These are phyloP conservation scores for Sarocladiaceae sp. DNA, from an alignment of 2,329 filamentous ascomycete genomes.

Conservation along the genomic window DNA sequence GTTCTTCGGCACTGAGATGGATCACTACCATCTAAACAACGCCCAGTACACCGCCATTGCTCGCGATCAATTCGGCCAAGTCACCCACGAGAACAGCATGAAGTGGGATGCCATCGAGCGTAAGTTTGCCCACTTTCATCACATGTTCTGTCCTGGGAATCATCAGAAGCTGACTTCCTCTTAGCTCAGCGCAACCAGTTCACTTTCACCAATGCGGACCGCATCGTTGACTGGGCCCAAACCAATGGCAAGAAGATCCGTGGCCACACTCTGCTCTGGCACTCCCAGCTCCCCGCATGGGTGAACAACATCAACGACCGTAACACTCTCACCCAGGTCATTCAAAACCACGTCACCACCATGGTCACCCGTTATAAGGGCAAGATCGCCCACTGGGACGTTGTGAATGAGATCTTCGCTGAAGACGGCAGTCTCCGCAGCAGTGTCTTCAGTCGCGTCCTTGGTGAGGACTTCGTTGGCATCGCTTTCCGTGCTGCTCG, in stretches of 20 bases:
- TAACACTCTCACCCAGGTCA: constrained; percentile 46
- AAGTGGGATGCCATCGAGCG: constrained; percentile 60
- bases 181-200: constrained; percentile 38
- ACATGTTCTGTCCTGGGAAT: neutral
- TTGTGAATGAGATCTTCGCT: constrained; percentile 61
- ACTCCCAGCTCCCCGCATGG: constrained; percentile 54
- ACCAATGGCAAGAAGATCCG: constrained; percentile 54
- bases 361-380: constrained; percentile 56
- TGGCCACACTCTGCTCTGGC: constrained; percentile 64
- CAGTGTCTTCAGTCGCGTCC: constrained; percentile 62
- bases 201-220: constrained; percentile 52
- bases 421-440: constrained; percentile 56
- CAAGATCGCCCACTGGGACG: constrained; percentile 59
- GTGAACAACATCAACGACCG: constrained; percentile 53
- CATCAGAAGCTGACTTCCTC: neutral
- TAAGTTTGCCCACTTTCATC: constrained; percentile 14
- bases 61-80: constrained; percentile 56
- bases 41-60: constrained; percentile 51
- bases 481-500: constrained; percentile 68
- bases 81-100: constrained; percentile 67
- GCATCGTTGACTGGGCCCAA: constrained; percentile 53
- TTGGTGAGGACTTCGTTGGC: constrained; percentile 65
- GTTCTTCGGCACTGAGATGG: constrained; percentile 56
- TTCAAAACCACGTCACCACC: constrained; percentile 55
- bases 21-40: constrained; percentile 46